Evolutionary conservation across 352 stramenopile genomes (phyloP), one percentile per base, ranked within the genome.

Genomic region (Pythium myriotylum): DNA sequence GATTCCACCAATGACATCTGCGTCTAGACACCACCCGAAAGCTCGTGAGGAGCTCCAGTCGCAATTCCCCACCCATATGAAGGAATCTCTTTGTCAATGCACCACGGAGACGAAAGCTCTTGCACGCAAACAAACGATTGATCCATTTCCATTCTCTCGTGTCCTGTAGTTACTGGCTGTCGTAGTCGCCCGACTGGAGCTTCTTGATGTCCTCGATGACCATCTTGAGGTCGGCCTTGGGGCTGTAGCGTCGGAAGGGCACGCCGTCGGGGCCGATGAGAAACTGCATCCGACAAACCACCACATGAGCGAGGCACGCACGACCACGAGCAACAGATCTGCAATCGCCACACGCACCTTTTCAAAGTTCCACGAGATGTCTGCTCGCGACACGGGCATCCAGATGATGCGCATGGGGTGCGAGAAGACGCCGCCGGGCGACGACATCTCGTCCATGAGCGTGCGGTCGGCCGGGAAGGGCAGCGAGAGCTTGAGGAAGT

Each of bases 291-390:
- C 23, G n/a, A 56, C 23, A 56, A 27, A 49, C 23, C 29, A 35
- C 22, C 19, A 39, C 9, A 54, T 37, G n/a, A 51, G 27, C 17
- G 32, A n/a, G n/a, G n/a, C n/a, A n/a, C n/a, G n/a, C n/a, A n/a
- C n/a, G n/a, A n/a, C n/a, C n/a, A n/a, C n/a, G n/a, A n/a, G n/a
- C n/a, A n/a, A n/a, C n/a, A n/a, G n/a, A n/a, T 59, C 42, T 35
- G 29, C 29, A 10, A 35, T 35, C 29, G 29, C 5, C 5, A 10
- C 29, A 35, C 56, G 29, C 45, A 89, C 80, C 78, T 92, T 91
- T 64, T 92, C 83, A 72, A 92, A 92, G 65, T 91, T 92, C 83
- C 83, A 92, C 64, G 79, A 89, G 16, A 92, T 71, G 43, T 92
- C 83, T 65, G 81, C 76, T 29, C 83, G 81, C 40, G 83, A 91